phyloP scores from a whole-genome alignment of 129 eudicot genomes.

The Mikania micrantha region DNA sequence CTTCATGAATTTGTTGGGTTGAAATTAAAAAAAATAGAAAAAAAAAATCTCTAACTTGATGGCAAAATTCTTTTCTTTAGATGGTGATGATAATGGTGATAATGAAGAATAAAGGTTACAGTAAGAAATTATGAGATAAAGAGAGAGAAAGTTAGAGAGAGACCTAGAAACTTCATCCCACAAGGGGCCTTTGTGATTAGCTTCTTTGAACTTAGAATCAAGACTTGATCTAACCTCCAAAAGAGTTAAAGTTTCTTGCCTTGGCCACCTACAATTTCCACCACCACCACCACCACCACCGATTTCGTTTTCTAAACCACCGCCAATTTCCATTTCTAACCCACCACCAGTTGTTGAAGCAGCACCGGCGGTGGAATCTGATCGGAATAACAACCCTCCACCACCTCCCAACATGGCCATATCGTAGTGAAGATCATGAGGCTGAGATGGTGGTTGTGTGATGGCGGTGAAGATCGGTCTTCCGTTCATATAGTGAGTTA shows the following conservation, averaged over 20 bases:
- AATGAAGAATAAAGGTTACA: too few species aligned
- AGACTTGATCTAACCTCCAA: slow-evolving; percentile 93
- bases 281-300: slow-evolving; percentile 39
- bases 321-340: slow-evolving; percentile 40
- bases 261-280: slow-evolving; percentile 91
- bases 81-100: too few species aligned
- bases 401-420: slow-evolving; percentile 44
- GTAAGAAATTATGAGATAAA: background rate
- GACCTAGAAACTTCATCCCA: slow-evolving; percentile 99
- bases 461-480: slow-evolving; percentile 32
- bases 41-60: too few species aligned
- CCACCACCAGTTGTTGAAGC: slow-evolving; percentile 25
- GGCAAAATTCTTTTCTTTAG: too few species aligned
- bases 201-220: slow-evolving; percentile 92
- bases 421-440: slow-evolving; percentile 43
- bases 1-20: too few species aligned
- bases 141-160: background rate
- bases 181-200: slow-evolving; percentile 96
- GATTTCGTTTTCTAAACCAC: too few species aligned
- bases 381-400: slow-evolving; percentile 31
- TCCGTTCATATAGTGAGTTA: slow-evolving; percentile 63
- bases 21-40: too few species aligned
- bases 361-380: slow-evolving; percentile 24
- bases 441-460: slow-evolving; percentile 27
- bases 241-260: slow-evolving; percentile 91